Percentiles rank a stretch among this genome's conserved stretches.
Conservation (phyloP, 2,329 filamentous ascomycete genomes). For the Xylariaceae sp. region DNA sequence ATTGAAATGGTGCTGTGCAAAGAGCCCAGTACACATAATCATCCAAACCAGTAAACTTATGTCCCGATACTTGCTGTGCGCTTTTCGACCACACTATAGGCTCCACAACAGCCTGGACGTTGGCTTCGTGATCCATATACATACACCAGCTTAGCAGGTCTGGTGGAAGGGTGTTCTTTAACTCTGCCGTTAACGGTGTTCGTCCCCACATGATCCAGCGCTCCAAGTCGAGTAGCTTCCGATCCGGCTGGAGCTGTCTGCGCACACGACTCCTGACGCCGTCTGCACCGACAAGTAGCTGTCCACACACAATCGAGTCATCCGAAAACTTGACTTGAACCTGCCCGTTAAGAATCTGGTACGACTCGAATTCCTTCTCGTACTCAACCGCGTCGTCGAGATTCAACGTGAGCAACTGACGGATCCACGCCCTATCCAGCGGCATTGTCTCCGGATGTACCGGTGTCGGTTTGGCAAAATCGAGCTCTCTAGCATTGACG, state of each 20-base stretch:
- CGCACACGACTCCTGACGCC: slow-evolving; percentile 42
- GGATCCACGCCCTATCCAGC: slow-evolving; percentile 43
- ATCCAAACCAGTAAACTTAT: slow-evolving; percentile 33
- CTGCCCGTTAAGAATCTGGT: slow-evolving; percentile 30
- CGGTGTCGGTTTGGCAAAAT: slow-evolving; percentile 30
- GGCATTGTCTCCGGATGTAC: slow-evolving; percentile 32
- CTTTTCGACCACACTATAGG: slow-evolving; percentile 39
- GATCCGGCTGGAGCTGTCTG: slow-evolving; percentile 40
- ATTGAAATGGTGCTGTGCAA: slow-evolving; percentile 37
- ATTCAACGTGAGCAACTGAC: slow-evolving; percentile 34
- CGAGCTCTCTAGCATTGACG: slow-evolving; percentile 36
- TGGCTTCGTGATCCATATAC: slow-evolving; percentile 38
- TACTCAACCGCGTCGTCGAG: slow-evolving; percentile 41
- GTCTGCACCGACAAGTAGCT: slow-evolving; percentile 42
- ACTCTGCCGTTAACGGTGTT: slow-evolving; percentile 35
- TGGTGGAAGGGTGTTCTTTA: slow-evolving; percentile 27
- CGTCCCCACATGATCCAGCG: slow-evolving; percentile 44
- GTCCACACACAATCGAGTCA: slow-evolving; percentile 36
- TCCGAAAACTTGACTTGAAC: slow-evolving; percentile 38
- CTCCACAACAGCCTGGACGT: slow-evolving; percentile 39
- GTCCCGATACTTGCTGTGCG: slow-evolving; percentile 26
- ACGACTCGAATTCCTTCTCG: slow-evolving; percentile 41
- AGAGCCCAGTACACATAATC: slow-evolving; percentile 41
- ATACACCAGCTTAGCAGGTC: slow-evolving; percentile 43
- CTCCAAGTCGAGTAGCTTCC: slow-evolving; percentile 40